Base-by-base conservation (phyloP, 2,329 filamentous ascomycete genomes). In the Geosmithia putterillii region DNA sequence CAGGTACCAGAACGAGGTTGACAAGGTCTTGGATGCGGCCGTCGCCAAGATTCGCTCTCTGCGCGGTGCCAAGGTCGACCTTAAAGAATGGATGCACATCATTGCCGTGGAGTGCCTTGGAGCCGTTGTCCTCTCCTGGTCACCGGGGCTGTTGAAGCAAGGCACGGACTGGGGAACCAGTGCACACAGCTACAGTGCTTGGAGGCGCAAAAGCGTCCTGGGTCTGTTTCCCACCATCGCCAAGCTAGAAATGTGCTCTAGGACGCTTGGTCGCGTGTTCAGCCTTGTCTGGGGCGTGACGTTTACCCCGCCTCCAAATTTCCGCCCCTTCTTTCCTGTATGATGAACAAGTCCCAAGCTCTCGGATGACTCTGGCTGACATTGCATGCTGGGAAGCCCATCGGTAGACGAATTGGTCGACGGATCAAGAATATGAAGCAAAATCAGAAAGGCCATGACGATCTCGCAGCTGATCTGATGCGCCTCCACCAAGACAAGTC, bases 21-120 rank as follows among this genome's bases (percentile, higher is more conserved):
- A 73, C 22, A 46, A 46, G 0, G 68, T 70, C 1, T 48, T 73
- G 7, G 45, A 53, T 3, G 51, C 52, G 0, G 60, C 55, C 1
- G 46, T 70, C 1, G 45, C 56, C 3, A 62, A 59, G 21, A 48
- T 75, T 0, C 54, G 51, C 4, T 44, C 46, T 0, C 51, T 71
- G 1, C 39, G 60, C 1, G 67, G 67, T 0, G 50, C 53, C 2
- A 58, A 65, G 22, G 51, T 74, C 4, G 68, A 74, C 44, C 51
- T 75, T 17, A 69, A 68, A 42, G 66, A 72, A 43, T 75, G 71
- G 71, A 74, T 74, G 70, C 71, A 75, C 53, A 73, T 75, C 44
- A 58, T 73, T 17, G 65, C 63, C 1, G 69, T 75, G 23, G 71
- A 75, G 47, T 72, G 66, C 19, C 63, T 75, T 2, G 65, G 67